Base-by-base conservation (phyloP, 345 rosid species). In the Clausena lansium region DNA sequence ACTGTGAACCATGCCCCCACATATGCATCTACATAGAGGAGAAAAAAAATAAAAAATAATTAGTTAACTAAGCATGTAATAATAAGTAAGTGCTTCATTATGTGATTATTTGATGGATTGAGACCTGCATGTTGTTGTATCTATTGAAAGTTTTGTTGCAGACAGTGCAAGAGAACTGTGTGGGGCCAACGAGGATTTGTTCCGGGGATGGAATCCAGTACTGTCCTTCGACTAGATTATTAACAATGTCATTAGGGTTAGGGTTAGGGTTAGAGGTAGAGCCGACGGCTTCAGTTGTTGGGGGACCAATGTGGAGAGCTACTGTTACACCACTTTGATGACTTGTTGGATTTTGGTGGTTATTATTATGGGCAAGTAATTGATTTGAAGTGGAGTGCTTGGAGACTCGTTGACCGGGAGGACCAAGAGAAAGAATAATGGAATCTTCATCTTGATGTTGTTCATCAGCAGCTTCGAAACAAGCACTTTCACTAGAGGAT, bases 1-100 rank as follows among this genome's bases (percentile, higher is more conserved):
- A 94, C 82, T 94, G 93, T 30, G 95, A 92, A 35, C 98, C 98
- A 83, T 94, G 98, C 54, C 97, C 97, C 98, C 98, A 94, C 98
- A 92, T 91, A 81, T 94, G 98, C 98, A 94, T 94, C 97, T 94
- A 52, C 57, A 52, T 17, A 52, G 22, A 52, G 57, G 20, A n/a
- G 20, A 15, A 50, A 50, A 45, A 50, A 11, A 47, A 8, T 4
- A 15, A 50, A 50, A 50, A 50, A 39, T 39, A 50, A 50, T 50
- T 50, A 52, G 5, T 52, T 17, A 45, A 52, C 22, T 17, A 52
- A 5, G 17, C 17, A 45, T 45, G 50, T 11, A 3, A 45, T 3
- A 45, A 45, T 13, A 13, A 41, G 50, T 13, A 41, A 11, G 50
- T 45, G 50, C 50, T 45, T 45, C 17, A 13, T 64, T 22, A 7